A percentile compares a stretch with the other conserved stretches of the same genome.
Evolutionary conservation across 2,329 filamentous ascomycete species (phyloP).

Genomic region (Aspergillus neoniger): DNA sequence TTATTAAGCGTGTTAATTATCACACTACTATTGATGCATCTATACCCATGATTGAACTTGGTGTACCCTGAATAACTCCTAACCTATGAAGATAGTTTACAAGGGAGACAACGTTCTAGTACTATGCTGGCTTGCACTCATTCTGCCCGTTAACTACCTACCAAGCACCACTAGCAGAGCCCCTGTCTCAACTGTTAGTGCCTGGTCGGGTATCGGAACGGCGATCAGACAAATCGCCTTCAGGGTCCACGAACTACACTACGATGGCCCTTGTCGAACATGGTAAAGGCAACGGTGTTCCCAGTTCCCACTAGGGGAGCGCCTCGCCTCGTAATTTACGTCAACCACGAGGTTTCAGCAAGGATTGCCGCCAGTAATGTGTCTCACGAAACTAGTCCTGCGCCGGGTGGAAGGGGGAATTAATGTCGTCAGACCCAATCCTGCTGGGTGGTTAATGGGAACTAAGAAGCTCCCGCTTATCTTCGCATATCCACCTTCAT

Average conservation of each 20-base stretch:
- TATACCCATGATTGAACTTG: no score
- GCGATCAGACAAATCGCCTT: conserved; percentile 6
- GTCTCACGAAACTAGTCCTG: not conserved
- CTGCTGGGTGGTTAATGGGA: not conserved
- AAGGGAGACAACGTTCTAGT: no score
- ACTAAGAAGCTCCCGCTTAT: not conserved
- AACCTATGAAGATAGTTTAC: no score
- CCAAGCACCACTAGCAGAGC: not conserved
- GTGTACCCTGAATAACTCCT: no score
- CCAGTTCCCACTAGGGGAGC: not conserved
- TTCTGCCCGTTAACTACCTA: not conserved
- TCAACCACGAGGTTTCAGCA: conserved; percentile 5
- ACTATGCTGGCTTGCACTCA: not conserved
- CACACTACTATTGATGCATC: no score
- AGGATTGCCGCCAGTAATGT: not conserved
- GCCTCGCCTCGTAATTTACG: not conserved
- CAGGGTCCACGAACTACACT: conserved; percentile 6
- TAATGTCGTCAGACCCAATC: not conserved
- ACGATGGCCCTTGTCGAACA: conserved; percentile 2
- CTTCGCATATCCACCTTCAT: not conserved
- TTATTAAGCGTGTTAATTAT: no score
- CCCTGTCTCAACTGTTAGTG: not conserved
- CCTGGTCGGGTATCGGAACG: conserved; percentile 6
- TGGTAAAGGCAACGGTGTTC: conserved; percentile 1
- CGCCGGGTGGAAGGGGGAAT: not conserved